Percentiles rank a stretch among this genome's conserved stretches.
Conservation (phyloP, 2,329 filamentous ascomycete genomes). For the Fusarium veterinarium region DNA sequence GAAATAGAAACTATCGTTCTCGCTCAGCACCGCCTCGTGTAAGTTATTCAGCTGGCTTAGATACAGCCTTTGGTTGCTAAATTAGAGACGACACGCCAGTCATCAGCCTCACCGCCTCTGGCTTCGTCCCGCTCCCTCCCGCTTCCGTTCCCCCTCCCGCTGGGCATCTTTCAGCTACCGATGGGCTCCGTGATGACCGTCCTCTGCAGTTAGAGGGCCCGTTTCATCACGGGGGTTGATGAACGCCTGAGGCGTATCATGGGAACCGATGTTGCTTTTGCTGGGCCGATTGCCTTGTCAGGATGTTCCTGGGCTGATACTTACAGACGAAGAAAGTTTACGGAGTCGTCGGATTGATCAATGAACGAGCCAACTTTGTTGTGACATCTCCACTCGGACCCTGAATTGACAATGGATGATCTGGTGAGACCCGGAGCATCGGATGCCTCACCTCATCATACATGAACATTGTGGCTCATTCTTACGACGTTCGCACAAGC, state of each 20-base stretch:
- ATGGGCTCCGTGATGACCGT: slow-evolving; percentile 25
- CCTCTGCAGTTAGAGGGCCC: slow-evolving; percentile 11
- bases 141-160: slow-evolving; percentile 44
- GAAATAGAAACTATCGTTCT: slow-evolving; percentile 23
- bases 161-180: slow-evolving; percentile 36
- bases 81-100: slow-evolving; percentile 24
- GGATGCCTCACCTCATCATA: slow-evolving; percentile 23
- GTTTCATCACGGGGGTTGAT: slow-evolving; percentile 25
- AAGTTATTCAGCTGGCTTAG: slow-evolving; percentile 22
- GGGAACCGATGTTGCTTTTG: slow-evolving; percentile 21
- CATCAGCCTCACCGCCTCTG: slow-evolving; percentile 46
- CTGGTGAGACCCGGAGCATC: slow-evolving; percentile 5
- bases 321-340: slow-evolving; percentile 1
- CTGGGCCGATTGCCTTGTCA: slow-evolving; percentile 23
- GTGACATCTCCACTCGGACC: slow-evolving; percentile 30
- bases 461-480: slow-evolving; percentile 18
- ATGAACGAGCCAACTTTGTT: slow-evolving; percentile 5
- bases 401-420: slow-evolving; percentile 22
- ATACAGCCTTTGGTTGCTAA: slow-evolving; percentile 13
- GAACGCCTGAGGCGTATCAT: slow-evolving; percentile 19
- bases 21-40: slow-evolving; percentile 31
- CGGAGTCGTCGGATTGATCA: slow-evolving; percentile 11
- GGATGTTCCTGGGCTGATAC: slow-evolving; percentile 31
- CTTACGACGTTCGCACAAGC: not conserved
- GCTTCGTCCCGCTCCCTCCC: slow-evolving; percentile 44